Conservation (phyloP, 805 yeast species). For the Kazachstania taianensis region DNA sequence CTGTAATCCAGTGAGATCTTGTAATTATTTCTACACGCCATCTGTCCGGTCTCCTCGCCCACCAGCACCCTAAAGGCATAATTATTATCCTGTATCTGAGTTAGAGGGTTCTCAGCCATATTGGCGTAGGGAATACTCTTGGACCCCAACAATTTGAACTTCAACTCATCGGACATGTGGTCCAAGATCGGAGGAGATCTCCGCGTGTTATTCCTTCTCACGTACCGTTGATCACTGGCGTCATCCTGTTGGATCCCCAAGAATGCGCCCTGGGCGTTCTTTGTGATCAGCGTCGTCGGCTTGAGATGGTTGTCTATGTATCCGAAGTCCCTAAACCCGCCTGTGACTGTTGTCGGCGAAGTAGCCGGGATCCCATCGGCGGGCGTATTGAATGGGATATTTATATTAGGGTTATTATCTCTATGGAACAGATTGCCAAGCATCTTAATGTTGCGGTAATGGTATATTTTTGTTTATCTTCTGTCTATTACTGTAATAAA, state of each 20-base stretch:
- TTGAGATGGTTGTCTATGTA: neutral
- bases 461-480: no score
- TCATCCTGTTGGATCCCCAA: neutral
- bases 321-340: slow-evolving; percentile 1
- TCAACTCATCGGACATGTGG: slow-evolving; percentile 22
- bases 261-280: slow-evolving; percentile 1
- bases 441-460: no score
- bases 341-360: no score
- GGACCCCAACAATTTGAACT: slow-evolving; percentile 22
- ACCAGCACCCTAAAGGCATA: slow-evolving; percentile 28
- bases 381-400: no score
- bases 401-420: no score
- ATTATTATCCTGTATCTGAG: slow-evolving; percentile 1
- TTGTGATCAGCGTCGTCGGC: slow-evolving; percentile 1
- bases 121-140: slow-evolving; percentile 11
- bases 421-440: no score
- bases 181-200: slow-evolving; percentile 18
- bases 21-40: slow-evolving; percentile 29
- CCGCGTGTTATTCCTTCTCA: no score
- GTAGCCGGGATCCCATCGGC: no score
- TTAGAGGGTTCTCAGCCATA: slow-evolving; percentile 1
- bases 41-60: slow-evolving; percentile 31
- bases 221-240: no score
- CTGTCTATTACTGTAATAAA: no score
- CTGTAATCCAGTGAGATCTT: slow-evolving; percentile 27